A percentile compares a stretch with the other conserved stretches of the same genome.
Evolutionary conservation across 495 filamentous ascomycete species (phyloP).

Genomic region (Daldinia caldariorum): DNA sequence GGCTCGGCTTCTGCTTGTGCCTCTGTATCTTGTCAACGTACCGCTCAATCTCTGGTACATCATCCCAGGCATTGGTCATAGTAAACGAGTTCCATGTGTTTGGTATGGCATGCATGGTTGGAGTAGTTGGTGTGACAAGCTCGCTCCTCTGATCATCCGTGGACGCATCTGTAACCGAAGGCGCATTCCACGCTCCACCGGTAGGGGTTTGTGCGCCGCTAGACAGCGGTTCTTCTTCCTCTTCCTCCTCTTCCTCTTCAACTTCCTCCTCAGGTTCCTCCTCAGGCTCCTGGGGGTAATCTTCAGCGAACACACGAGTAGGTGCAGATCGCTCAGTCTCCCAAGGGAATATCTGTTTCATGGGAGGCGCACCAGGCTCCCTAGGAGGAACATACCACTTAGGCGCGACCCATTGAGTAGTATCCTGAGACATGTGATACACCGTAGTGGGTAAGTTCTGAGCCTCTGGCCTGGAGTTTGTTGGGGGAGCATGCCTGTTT

Average conservation of each 20-base stretch:
- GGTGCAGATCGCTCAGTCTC: conserved; percentile 71
- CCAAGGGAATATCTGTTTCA: conserved; percentile 84
- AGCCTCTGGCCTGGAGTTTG: conserved; percentile 79
- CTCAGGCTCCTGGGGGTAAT: conserved; percentile 24
- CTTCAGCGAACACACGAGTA: conserved; percentile 73
- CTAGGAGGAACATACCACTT: conserved; percentile 85
- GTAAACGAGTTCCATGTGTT: conserved; percentile 71
- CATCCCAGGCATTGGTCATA: conserved; percentile 87
- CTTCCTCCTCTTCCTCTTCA: neutral
- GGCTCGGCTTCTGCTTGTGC: conserved; percentile 66
- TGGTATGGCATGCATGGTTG: conserved; percentile 55
- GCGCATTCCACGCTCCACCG: conserved; percentile 43
- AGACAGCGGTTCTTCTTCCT: neutral
- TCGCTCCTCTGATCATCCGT: conserved; percentile 53
- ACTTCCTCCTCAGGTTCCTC: conserved; percentile 25
- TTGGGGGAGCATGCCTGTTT: conserved; percentile 75
- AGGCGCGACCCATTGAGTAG: conserved; percentile 77
- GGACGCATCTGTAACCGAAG: conserved; percentile 51
- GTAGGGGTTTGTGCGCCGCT: conserved; percentile 18
- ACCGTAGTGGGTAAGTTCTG: conserved; percentile 73
- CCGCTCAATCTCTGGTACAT: conserved; percentile 79
- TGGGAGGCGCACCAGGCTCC: conserved; percentile 60
- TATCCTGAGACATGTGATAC: conserved; percentile 80
- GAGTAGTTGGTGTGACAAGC: conserved; percentile 59
- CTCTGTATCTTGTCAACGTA: conserved; percentile 79